Conservation (phyloP, 805 yeast species). For the Hanseniaspora lachancei region DNA sequence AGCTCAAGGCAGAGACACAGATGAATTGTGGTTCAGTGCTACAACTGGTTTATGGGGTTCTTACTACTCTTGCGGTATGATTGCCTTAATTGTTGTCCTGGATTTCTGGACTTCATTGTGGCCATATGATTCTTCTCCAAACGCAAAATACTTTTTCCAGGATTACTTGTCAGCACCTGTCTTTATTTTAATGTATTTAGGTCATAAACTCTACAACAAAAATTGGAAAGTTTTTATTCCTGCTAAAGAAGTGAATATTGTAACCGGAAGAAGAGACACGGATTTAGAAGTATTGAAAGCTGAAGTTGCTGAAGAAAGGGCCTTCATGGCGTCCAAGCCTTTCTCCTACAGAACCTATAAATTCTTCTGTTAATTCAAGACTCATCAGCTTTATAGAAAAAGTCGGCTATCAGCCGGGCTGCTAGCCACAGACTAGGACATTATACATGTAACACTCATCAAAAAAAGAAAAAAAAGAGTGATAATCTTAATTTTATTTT, state of each 20-base stretch:
- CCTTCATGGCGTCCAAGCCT: conserved; percentile 33
- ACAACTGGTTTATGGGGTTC: conserved; percentile 63
- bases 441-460: too few relatives aligned
- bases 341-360: conserved; percentile 33
- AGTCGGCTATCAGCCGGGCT: background rate
- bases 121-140: conserved; percentile 37
- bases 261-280: conserved; percentile 46
- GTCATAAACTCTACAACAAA: conserved; percentile 43
- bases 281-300: conserved; percentile 41
- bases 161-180: conserved; percentile 60
- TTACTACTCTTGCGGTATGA: conserved; percentile 43
- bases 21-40: conserved; percentile 55
- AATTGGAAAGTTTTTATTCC: conserved; percentile 33
- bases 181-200: conserved; percentile 41
- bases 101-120: conserved; percentile 75
- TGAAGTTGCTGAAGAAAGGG: conserved; percentile 42
- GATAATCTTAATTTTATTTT: too few relatives aligned
- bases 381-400: background rate
- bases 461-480: too few relatives aligned
- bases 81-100: conserved; percentile 48
- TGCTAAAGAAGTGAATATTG: conserved; percentile 45
- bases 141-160: conserved; percentile 47
- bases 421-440: background rate
- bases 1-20: conserved; percentile 50
- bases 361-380: conserved; percentile 34